Evolutionary conservation across 352 stramenopile species (phyloP).

Genomic region (Globisporangium yorkense): DNA sequence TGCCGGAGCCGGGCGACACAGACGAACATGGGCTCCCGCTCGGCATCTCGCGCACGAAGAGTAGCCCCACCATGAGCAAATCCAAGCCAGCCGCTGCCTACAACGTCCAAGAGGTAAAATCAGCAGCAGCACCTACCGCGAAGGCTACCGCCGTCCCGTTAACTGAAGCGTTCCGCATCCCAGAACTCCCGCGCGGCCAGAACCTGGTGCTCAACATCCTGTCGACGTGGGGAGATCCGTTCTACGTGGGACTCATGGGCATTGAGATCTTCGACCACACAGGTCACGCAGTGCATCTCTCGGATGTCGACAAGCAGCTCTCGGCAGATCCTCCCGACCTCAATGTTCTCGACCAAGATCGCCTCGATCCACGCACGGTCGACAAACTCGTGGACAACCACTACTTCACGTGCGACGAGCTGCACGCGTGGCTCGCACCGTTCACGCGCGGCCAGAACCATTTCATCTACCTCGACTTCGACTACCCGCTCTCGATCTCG

Average conservation of each 20-base stretch:
- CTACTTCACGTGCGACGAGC: constrained; percentile 83
- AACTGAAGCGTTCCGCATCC: constrained; percentile 58
- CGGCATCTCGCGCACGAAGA: neutral
- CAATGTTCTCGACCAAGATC: constrained; percentile 75
- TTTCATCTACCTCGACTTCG: constrained; percentile 73
- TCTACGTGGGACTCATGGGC: constrained; percentile 89
- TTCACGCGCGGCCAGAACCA: constrained; percentile 74
- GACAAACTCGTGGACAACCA: constrained; percentile 89
- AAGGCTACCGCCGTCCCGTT: neutral
- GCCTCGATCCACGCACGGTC: constrained; percentile 69
- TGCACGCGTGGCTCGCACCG: constrained; percentile 86
- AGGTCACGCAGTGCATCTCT: constrained; percentile 56
- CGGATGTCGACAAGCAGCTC: constrained; percentile 62
- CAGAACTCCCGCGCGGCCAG: constrained; percentile 59
- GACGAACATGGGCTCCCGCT: constrained; percentile 8
- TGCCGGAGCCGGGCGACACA: neutral
- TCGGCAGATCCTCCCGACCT: constrained; percentile 74
- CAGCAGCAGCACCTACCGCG: neutral
- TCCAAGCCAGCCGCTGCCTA: neutral
- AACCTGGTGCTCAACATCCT: constrained; percentile 81
- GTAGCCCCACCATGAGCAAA: neutral
- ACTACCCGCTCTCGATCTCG: constrained; percentile 67
- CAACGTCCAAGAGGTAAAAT: neutral
- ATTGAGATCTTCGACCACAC: constrained; percentile 87
- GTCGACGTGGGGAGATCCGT: constrained; percentile 87